Evolutionary conservation across 768 basidiomycete species (phyloP).

Genomic region (Tephrocybe sp.): DNA sequence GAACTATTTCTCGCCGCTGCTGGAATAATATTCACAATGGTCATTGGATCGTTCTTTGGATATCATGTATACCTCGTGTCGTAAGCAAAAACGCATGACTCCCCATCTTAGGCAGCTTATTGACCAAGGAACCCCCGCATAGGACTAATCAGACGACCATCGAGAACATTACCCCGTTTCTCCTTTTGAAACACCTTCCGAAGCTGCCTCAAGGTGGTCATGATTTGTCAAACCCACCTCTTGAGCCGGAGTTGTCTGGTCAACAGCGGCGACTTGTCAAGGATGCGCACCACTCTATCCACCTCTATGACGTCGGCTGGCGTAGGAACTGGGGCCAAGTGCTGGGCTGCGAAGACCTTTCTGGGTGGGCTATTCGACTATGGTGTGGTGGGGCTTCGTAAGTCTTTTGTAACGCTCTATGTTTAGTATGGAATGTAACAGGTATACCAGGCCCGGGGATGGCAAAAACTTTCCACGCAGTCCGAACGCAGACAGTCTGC

Average conservation of each 20-base stretch:
- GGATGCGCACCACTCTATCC: constrained; percentile 57
- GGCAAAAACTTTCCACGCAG: constrained; percentile 69
- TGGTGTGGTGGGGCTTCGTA: constrained; percentile 65
- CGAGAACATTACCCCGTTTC: constrained; percentile 72
- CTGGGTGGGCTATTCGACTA: constrained; percentile 52
- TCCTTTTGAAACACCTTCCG: constrained; percentile 70
- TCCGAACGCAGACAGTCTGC: constrained; percentile 60
- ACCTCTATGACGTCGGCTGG: constrained; percentile 75
- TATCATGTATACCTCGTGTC: constrained; percentile 78
- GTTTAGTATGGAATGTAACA: background rate
- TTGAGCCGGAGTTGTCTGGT: constrained; percentile 69
- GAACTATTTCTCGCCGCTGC: constrained; percentile 61
- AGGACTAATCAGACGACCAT: constrained; percentile 88
- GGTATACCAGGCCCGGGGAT: constrained; percentile 51
- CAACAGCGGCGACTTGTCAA: constrained; percentile 63
- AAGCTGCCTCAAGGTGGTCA: constrained; percentile 50
- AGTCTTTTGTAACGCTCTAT: constrained; percentile 22
- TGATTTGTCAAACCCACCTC: constrained; percentile 62
- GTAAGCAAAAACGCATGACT: constrained; percentile 38
- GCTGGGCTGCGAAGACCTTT: constrained; percentile 53
- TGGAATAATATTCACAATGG: constrained; percentile 56
- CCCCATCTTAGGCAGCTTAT: background rate
- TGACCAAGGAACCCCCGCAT: background rate
- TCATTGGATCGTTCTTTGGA: constrained; percentile 71
- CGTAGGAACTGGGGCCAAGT: constrained; percentile 66